A percentile compares a stretch with the other conserved stretches of the same genome.
These are phyloP conservation scores for Aspergillus mulundensis DNA, from an alignment of 495 filamentous ascomycete species.

Conservation along the genomic window DNA sequence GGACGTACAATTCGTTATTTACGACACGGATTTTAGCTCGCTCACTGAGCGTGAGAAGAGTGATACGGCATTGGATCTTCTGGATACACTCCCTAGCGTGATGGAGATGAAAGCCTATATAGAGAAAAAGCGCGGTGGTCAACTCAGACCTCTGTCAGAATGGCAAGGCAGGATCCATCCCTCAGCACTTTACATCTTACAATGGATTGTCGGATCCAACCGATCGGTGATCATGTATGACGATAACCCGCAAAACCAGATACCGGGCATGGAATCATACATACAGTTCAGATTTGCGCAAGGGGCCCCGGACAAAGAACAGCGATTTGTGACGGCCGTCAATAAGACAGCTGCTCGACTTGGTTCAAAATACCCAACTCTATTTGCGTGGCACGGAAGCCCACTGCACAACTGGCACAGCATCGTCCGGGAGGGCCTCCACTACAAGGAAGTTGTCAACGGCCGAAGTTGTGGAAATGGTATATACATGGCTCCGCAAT, in stretches of 20 bases:
- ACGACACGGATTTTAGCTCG: constrained; percentile 55
- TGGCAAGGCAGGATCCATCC: constrained; percentile 65
- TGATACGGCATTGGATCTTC: constrained; percentile 50
- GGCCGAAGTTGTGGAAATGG: constrained; percentile 77
- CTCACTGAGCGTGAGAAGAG: constrained; percentile 47
- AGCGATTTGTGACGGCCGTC: constrained; percentile 67
- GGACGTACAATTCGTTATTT: constrained; percentile 36
- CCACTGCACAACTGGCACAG: constrained; percentile 78
- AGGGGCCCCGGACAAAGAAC: constrained; percentile 87
- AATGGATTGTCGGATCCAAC: constrained; percentile 92
- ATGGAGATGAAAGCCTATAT: constrained; percentile 60
- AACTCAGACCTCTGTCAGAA: constrained; percentile 39
- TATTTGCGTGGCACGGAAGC: constrained; percentile 87
- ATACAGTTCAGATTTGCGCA: constrained; percentile 84
- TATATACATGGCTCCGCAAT: constrained; percentile 68
- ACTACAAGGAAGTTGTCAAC: constrained; percentile 57
- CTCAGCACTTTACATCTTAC: constrained; percentile 62
- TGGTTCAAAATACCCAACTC: constrained; percentile 52
- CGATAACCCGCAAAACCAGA: constrained; percentile 43
- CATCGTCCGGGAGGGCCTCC: constrained; percentile 77
- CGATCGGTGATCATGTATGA: constrained; percentile 76
- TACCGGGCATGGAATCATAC: constrained; percentile 64
- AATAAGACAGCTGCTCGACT: constrained; percentile 38
- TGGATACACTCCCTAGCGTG: constrained; percentile 67
- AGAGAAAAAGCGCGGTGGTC: constrained; percentile 23